Conservation (phyloP, 1,284 basidiomycete genomes). For the Microbotryomycetes sp. region DNA sequence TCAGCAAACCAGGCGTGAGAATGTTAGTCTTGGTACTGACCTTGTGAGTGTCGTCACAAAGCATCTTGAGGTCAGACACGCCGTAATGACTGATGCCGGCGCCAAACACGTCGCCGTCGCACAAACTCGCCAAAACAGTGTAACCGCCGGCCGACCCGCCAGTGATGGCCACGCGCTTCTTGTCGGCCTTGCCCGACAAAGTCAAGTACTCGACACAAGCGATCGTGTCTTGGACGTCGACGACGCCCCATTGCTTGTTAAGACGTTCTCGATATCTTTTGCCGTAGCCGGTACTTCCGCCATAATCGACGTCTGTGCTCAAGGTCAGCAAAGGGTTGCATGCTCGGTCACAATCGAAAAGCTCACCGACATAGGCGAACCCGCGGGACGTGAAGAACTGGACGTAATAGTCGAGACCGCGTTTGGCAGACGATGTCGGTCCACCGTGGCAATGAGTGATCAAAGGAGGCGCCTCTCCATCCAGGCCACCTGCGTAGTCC, state of each 20-base stretch:
- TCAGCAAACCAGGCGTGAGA: neutral
- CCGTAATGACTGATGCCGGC: slow-evolving; percentile 53
- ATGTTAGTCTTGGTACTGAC: slow-evolving; percentile 45
- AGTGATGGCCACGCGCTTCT: slow-evolving; percentile 53
- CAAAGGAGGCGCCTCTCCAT: slow-evolving; percentile 56
- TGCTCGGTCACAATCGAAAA: slow-evolving; percentile 41
- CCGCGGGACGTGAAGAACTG: slow-evolving; percentile 63
- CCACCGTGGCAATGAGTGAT: slow-evolving; percentile 60
- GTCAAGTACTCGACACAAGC: slow-evolving; percentile 50
- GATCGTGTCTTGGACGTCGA: slow-evolving; percentile 58
- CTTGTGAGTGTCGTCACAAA: slow-evolving; percentile 57
- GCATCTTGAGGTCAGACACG: slow-evolving; percentile 49
- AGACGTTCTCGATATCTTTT: slow-evolving; percentile 53
- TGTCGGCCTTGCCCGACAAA: slow-evolving; percentile 46
- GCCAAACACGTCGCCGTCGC: slow-evolving; percentile 44
- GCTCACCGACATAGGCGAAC: slow-evolving; percentile 50
- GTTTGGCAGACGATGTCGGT: slow-evolving; percentile 49
- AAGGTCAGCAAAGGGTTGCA: too few species aligned
- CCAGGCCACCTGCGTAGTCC: slow-evolving; percentile 47
- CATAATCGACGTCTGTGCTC: slow-evolving; percentile 51
- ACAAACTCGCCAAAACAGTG: slow-evolving; percentile 52
- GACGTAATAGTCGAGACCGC: slow-evolving; percentile 46
- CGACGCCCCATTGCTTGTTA: slow-evolving; percentile 57
- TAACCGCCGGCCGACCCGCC: slow-evolving; percentile 57
- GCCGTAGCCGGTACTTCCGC: slow-evolving; percentile 61